Evolutionary conservation across 352 stramenopile genomes (phyloP), one percentile per base, ranked within the genome.

Genomic region (Phytophthora macrochlamydospora): DNA sequence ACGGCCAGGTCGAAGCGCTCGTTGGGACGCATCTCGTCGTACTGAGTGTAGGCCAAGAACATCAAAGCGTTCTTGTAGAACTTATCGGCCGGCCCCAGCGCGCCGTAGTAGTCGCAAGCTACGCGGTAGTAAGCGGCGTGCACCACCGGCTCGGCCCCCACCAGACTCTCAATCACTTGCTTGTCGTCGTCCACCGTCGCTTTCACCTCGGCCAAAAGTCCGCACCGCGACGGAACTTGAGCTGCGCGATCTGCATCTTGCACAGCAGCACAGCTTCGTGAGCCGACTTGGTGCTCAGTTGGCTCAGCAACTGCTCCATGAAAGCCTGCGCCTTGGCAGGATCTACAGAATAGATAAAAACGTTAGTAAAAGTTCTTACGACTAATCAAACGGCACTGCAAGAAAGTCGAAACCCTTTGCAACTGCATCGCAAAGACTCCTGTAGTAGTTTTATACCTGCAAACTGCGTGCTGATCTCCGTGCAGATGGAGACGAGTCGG

Each of bases 61-160:
- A 98, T 94, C 62, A 99, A 90, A 37, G 95, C 94, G 69, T 96
- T 93, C 62, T 96, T 96, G 83, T 99, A 99, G 70, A 99, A 99
- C 18, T 92, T 90, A 71, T 99, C 91, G 2, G 98, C 95, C 5
- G 97, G 97, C 3, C 98, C 87, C 40, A 92, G 65, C 1, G 76
- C 75, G 52, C 83, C 74, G 70, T 98, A 99, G 80, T 98, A 98
- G 37, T 93, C 90, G 72, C 94, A 98, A 29, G 87, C 89, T 18
- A 97, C 83, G 42, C 88, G 82, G 76, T 98, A 97, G 73, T 98
- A 98, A 7, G 95, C 81, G 3, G 90, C 90, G 72, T 99, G 94
- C 8, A 99, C 95, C 9, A 97, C 83, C 0, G 96, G 92, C 46
- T 97, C 92, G 18, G 89, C 83, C 28, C 90, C 91, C 11, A 93